Evolutionary conservation across 2,329 filamentous ascomycete genomes (phyloP).

Genomic region (Tolypocladium tropicale): DNA sequence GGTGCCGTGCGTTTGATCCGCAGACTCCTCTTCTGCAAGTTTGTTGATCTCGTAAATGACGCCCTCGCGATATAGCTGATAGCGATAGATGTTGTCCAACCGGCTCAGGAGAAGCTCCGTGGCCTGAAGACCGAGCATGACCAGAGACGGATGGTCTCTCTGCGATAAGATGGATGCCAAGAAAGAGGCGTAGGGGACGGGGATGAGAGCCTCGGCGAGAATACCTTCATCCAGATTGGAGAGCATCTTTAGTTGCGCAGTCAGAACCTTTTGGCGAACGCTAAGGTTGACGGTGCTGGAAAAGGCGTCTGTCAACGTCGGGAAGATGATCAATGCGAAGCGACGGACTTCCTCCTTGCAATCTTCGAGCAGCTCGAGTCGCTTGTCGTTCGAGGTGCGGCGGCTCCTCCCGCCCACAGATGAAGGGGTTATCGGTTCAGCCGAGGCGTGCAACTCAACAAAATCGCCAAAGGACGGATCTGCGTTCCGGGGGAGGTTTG

Average conservation of each 20-base stretch:
- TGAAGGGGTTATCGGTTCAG: constrained; percentile 30
- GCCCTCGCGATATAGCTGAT: constrained; percentile 94
- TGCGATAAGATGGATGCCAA: constrained; percentile 91
- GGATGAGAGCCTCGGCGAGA: constrained; percentile 72
- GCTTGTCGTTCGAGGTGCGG: constrained; percentile 60
- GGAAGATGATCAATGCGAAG: constrained; percentile 87
- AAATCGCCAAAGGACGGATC: constrained; percentile 33
- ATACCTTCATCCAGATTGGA: constrained; percentile 85
- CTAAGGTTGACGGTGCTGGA: constrained; percentile 94
- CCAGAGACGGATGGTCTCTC: constrained; percentile 80
- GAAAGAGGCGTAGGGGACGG: constrained; percentile 92
- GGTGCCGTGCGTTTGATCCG: constrained; percentile 1
- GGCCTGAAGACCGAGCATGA: constrained; percentile 79
- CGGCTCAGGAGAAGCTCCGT: constrained; percentile 80
- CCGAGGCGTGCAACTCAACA: constrained; percentile 27
- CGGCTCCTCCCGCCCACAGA: constrained; percentile 18
- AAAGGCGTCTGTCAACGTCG: constrained; percentile 91
- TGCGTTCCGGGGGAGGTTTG: constrained; percentile 53
- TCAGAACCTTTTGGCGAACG: constrained; percentile 89
- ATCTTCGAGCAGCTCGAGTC: constrained; percentile 68
- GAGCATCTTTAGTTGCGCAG: constrained; percentile 95
- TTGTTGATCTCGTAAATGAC: constrained; percentile 87
- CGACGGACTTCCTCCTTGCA: constrained; percentile 82
- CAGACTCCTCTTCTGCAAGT: constrained; percentile 44
- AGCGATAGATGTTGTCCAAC: constrained; percentile 79